Evolutionary conservation across 2,329 filamentous ascomycete genomes (phyloP), one percentile per base, ranked within the genome.

Genomic region (Lachnellula suecica): DNA sequence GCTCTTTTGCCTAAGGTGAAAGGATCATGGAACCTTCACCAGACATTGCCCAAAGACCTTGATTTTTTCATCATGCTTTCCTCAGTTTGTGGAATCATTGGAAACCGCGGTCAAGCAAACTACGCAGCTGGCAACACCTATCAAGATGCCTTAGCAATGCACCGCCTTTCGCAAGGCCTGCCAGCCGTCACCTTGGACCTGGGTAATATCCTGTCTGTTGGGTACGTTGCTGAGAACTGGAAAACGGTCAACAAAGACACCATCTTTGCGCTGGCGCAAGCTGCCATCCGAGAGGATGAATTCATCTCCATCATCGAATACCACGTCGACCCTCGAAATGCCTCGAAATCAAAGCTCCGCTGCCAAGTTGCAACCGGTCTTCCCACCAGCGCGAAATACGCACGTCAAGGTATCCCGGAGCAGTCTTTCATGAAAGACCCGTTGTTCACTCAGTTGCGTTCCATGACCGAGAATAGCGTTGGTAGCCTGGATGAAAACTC

Each of bases 1-100:
- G 54, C 54, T 51, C 54, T 71, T 1, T 49, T 50, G 1, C 68
- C 73, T 1, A 77, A 78, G 45, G 61, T 63, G 2, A 24, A 44
- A 9, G 62, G 61, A 0, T 49, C 59, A 4, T 60, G 58, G 59
- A 64, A 64, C 35, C 52, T 64, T 22, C 59, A 64, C 41, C 19
- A 64, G 1, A 47, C 52, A 20, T 47, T 62, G 15, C 22, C 31
- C 4, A 41, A 20, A 4, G 17, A 35, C 24, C 59, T 73, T 2
- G 70, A 73, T 57, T 72, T 74, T 44, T 62, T 63, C 43, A 54
- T 60, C 35, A 34, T 52, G 13, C 51, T 58, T 19, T 62, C 58
- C 13, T 63, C 59, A 4, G 48, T 48, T 10, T 54, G 54, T 29
- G 59, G 57, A 22, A 46, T 49, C 1, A 48, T 62, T 2, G 62